Conservation (phyloP, 495 filamentous ascomycete genomes). For the Hypoxylon fragiforme region DNA sequence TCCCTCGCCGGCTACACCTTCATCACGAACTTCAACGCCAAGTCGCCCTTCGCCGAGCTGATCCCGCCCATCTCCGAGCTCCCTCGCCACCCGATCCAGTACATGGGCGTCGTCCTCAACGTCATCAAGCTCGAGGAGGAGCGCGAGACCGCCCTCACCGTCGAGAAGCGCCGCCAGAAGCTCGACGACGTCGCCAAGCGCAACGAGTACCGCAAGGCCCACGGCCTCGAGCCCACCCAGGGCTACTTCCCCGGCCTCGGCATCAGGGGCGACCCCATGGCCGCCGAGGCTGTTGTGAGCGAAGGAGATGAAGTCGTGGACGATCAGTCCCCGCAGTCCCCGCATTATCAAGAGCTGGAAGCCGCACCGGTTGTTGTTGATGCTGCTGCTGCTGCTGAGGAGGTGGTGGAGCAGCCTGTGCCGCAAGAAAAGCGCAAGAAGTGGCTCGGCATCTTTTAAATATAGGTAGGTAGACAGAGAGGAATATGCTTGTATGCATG, state of each 20-base stretch:
- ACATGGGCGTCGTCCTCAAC: constrained; percentile 57
- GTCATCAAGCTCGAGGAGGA: constrained; percentile 72
- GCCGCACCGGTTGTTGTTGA: constrained; percentile 9
- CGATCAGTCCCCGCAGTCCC: constrained; percentile 2
- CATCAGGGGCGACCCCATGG: background rate
- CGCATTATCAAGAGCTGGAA: constrained; percentile 8
- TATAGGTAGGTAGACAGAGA: background rate
- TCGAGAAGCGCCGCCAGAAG: constrained; percentile 65
- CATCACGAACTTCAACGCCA: constrained; percentile 67
- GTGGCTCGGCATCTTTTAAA: constrained; percentile 50
- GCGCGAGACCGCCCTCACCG: constrained; percentile 62
- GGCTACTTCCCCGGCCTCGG: constrained; percentile 30
- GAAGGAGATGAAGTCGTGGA: too few relatives aligned
- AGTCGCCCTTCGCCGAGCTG: constrained; percentile 71
- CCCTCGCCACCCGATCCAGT: constrained; percentile 64
- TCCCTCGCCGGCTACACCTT: constrained; percentile 69
- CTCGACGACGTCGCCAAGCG: constrained; percentile 82
- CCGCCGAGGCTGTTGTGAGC: too few relatives aligned
- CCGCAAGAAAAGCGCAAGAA: constrained; percentile 43
- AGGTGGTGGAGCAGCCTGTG: too few relatives aligned
- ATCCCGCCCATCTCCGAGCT: constrained; percentile 65
- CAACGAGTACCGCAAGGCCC: constrained; percentile 74
- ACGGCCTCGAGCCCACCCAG: constrained; percentile 69
- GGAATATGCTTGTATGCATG: background rate
- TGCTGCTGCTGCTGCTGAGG: too few relatives aligned